phyloP scores from a whole-genome alignment of 2,329 filamentous ascomycete species.

The Fusarium devonianum region DNA sequence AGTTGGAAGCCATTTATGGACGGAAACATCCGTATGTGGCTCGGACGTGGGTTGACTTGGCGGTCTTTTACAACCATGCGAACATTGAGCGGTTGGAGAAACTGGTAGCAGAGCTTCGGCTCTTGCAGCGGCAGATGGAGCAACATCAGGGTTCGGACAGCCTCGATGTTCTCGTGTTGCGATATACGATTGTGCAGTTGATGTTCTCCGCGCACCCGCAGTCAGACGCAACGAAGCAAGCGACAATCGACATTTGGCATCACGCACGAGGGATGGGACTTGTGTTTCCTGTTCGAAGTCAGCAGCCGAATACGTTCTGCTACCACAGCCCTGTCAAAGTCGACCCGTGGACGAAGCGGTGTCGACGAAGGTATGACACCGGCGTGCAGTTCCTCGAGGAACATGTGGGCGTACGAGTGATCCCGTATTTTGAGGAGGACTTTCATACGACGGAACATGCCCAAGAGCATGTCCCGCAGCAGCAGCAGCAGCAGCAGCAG shows the following conservation, averaged over 20 bases:
- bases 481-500: conserved; percentile 12
- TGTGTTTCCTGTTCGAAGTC: conserved; percentile 48
- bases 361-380: conserved; percentile 51
- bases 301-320: conserved; percentile 51
- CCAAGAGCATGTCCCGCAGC: conserved; percentile 40
- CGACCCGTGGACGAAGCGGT: conserved; percentile 54
- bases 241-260: conserved; percentile 50
- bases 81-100: conserved; percentile 49
- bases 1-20: conserved; percentile 54
- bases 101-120: conserved; percentile 49
- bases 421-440: conserved; percentile 55
- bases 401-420: conserved; percentile 48
- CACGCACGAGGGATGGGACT: conserved; percentile 47
- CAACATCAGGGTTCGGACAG: conserved; percentile 44
- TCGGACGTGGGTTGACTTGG: conserved; percentile 52
- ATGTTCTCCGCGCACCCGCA: conserved; percentile 48
- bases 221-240: conserved; percentile 46
- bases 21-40: conserved; percentile 54
- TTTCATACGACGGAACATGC: conserved; percentile 52
- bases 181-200: conserved; percentile 52
- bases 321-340: conserved; percentile 55
- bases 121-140: conserved; percentile 48
- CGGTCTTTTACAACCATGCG: conserved; percentile 50
- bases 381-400: conserved; percentile 49
- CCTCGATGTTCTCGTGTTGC: conserved; percentile 48